A percentile compares a stretch with the other conserved stretches of the same genome.
These are phyloP conservation scores for Fusarium citri DNA, from an alignment of 2,329 filamentous ascomycete genomes.

Conservation along the genomic window DNA sequence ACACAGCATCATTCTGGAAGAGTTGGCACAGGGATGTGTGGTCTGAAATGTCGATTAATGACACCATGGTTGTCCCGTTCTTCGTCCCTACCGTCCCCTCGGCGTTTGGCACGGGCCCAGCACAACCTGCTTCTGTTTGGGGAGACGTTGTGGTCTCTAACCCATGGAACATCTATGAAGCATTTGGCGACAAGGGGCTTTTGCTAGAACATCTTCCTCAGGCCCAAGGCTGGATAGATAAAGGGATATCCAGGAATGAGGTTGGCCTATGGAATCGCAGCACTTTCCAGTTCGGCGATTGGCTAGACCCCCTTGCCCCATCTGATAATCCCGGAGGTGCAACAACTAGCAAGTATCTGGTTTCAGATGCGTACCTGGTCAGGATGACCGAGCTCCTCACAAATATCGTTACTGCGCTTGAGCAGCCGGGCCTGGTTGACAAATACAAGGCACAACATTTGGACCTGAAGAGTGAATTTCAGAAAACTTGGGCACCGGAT, in stretches of 20 bases:
- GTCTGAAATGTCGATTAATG: background rate
- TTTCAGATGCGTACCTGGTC: constrained; percentile 60
- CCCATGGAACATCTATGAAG: constrained; percentile 2
- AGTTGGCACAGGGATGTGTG: constrained; percentile 25
- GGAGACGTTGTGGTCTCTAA: background rate
- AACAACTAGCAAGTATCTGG: constrained; percentile 53
- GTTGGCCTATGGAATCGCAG: constrained; percentile 42
- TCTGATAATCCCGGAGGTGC: constrained; percentile 52
- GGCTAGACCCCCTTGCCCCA: constrained; percentile 60
- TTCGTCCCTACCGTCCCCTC: background rate
- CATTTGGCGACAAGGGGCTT: background rate
- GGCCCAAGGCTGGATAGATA: constrained; percentile 13
- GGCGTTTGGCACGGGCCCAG: too few relatives aligned
- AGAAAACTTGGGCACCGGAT: constrained; percentile 41
- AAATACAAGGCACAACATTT: constrained; percentile 36
- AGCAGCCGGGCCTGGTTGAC: constrained; percentile 29
- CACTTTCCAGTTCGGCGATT: constrained; percentile 56
- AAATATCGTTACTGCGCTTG: constrained; percentile 50
- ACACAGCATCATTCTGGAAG: constrained; percentile 59
- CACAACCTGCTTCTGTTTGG: background rate
- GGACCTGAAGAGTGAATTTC: constrained; percentile 43
- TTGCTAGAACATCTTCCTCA: constrained; percentile 12
- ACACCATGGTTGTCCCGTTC: background rate
- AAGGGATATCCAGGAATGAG: constrained; percentile 27
- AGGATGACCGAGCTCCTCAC: constrained; percentile 54